These are phyloP conservation scores for Crataegus laevigata DNA, from an alignment of 306 rosid species.

Conservation along the genomic window DNA sequence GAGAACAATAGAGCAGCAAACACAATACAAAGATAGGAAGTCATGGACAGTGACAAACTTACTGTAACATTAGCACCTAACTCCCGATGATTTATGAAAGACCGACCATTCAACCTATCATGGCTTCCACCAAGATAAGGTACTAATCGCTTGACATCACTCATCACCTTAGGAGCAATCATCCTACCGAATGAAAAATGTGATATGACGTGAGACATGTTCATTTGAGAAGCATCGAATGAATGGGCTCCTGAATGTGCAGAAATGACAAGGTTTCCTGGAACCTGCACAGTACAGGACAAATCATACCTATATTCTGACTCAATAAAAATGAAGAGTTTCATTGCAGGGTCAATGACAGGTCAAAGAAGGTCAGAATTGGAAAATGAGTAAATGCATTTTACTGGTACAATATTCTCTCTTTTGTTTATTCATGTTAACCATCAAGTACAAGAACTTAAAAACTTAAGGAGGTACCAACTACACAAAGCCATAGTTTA, in stretches of 20 bases:
- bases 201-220: conserved; percentile 86
- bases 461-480: background rate
- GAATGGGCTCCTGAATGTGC: conserved; percentile 92
- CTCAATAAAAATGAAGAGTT: background rate
- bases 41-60: conserved; percentile 34
- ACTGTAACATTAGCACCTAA: conserved; percentile 79
- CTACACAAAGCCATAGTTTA: background rate
- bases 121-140: conserved; percentile 78
- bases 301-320: background rate
- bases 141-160: conserved; percentile 60
- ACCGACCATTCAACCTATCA: conserved; percentile 76
- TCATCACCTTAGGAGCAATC: conserved; percentile 53
- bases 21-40: background rate
- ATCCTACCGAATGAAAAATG: conserved; percentile 75
- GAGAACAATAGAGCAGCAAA: conserved; percentile 10
- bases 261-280: conserved; percentile 73
- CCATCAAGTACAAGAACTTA: background rate
- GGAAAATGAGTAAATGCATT: background rate
- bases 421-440: background rate
- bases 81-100: conserved; percentile 65
- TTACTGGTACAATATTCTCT: background rate
- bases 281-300: conserved; percentile 56
- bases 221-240: conserved; percentile 87
- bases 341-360: background rate
- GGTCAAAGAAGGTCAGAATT: background rate